Evolutionary conservation across 208 protist species (phyloP).

Genomic region (Strigomonas culicis): DNA sequence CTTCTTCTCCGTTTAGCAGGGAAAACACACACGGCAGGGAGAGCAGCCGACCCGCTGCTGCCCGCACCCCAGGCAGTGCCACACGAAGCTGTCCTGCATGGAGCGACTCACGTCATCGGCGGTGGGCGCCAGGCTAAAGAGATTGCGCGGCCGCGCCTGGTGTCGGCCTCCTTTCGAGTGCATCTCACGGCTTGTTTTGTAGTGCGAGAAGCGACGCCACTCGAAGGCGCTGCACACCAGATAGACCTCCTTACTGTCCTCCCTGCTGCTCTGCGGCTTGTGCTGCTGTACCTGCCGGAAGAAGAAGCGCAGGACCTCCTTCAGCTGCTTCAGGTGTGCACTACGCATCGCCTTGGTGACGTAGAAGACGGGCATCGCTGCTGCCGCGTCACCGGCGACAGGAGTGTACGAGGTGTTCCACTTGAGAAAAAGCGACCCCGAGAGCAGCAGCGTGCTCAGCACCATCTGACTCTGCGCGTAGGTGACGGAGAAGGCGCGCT

Average conservation of each 20-base stretch:
- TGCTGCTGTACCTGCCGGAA: constrained; percentile 39
- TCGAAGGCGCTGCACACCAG: constrained; percentile 41
- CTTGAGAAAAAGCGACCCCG: constrained; percentile 40
- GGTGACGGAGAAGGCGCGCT: constrained; percentile 58
- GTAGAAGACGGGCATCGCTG: constrained; percentile 35
- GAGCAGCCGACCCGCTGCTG: constrained; percentile 27
- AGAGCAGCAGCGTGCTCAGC: constrained; percentile 44
- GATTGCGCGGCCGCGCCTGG: neutral
- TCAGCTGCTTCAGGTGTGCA: constrained; percentile 33
- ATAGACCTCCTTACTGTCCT: constrained; percentile 54
- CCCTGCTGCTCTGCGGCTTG: constrained; percentile 31
- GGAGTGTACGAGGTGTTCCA: neutral
- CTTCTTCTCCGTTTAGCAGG: neutral
- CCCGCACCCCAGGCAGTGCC: constrained; percentile 63
- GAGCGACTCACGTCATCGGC: constrained; percentile 25
- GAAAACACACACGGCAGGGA: constrained; percentile 35
- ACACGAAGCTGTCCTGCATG: constrained; percentile 27
- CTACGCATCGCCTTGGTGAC: constrained; percentile 65
- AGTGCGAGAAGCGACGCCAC: neutral
- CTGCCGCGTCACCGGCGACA: neutral
- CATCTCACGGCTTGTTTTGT: constrained; percentile 11
- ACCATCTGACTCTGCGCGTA: constrained; percentile 82
- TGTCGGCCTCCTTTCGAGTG: neutral
- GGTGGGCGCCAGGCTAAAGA: constrained; percentile 44
- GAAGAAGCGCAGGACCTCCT: constrained; percentile 22